Conservation (phyloP, 2,329 filamentous ascomycete species). For the Xylaria sp. region DNA sequence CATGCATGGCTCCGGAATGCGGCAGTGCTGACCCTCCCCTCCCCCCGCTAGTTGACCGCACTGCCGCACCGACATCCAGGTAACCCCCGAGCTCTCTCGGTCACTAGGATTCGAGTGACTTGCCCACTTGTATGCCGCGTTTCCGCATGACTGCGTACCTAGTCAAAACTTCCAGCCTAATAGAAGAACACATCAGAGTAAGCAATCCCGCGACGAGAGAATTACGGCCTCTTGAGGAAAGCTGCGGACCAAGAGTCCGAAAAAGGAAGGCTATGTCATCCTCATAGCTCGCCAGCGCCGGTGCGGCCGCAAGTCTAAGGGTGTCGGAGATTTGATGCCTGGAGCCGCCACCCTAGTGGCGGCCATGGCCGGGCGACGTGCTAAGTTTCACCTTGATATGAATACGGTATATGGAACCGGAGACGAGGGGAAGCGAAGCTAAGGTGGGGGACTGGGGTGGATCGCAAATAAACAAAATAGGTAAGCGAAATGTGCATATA, state of each 20-base stretch:
- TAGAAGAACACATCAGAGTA: not conserved
- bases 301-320: not conserved
- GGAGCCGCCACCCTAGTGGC: not conserved
- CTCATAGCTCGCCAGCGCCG: not conserved
- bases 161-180: no score
- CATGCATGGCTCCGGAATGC: no score
- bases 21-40: not conserved
- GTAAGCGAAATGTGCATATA: not conserved
- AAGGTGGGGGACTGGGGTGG: no score
- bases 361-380: not conserved
- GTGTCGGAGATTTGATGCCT: not conserved
- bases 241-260: not conserved
- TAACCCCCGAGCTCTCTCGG: not conserved
- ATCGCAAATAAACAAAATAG: not conserved
- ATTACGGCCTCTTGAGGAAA: not conserved
- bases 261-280: not conserved
- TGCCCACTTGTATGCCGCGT: no score
- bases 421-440: not conserved
- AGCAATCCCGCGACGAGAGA: not conserved
- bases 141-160: no score
- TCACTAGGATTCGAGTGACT: not conserved
- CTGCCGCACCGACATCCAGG: no score
- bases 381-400: not conserved
- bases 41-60: no score
- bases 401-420: not conserved